Conservation (phyloP, 768 basidiomycete species). For the Suillus cothurnatus region DNA sequence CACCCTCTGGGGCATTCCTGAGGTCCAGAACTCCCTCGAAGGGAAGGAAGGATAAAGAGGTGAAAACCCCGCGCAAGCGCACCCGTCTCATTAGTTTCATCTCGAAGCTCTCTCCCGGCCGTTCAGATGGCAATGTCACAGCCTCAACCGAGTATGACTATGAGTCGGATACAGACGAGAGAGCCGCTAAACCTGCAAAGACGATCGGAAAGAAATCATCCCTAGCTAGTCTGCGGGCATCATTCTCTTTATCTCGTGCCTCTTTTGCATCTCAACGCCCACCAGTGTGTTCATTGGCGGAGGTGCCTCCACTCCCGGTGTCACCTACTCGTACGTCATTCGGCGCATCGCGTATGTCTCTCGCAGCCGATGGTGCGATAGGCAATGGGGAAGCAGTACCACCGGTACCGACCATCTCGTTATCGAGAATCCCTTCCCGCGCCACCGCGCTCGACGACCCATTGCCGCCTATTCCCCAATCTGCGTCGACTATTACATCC, state of each 20-base stretch:
- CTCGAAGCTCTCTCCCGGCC: slow-evolving; percentile 33
- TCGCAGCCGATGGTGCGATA: not conserved
- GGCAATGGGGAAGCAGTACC: slow-evolving; percentile 7
- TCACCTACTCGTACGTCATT: slow-evolving; percentile 26
- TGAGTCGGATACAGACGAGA: slow-evolving; percentile 26
- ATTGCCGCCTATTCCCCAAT: slow-evolving; percentile 32
- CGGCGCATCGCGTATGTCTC: slow-evolving; percentile 5
- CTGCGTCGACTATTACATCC: slow-evolving; percentile 28
- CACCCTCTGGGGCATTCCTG: slow-evolving; percentile 6
- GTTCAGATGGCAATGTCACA: slow-evolving; percentile 21
- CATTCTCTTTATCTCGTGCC: slow-evolving; percentile 32
- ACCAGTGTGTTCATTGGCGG: slow-evolving; percentile 16
- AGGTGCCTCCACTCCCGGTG: slow-evolving; percentile 29
- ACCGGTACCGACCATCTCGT: slow-evolving; percentile 9
- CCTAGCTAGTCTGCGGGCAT: slow-evolving; percentile 31
- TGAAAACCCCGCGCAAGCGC: slow-evolving; percentile 32
- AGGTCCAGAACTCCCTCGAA: slow-evolving; percentile 17
- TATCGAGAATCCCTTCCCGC: slow-evolving; percentile 28
- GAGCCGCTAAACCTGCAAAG: slow-evolving; percentile 20
- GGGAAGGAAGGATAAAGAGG: slow-evolving; percentile 21
- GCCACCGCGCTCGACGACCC: slow-evolving; percentile 10
- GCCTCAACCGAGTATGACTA: slow-evolving; percentile 25
- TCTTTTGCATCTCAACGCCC: slow-evolving; percentile 33
- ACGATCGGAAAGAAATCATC: slow-evolving; percentile 32
- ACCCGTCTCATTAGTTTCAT: slow-evolving; percentile 36